These are phyloP conservation scores for Arthrocladium fulminans DNA, from an alignment of 2,329 filamentous ascomycete species.

Conservation along the genomic window DNA sequence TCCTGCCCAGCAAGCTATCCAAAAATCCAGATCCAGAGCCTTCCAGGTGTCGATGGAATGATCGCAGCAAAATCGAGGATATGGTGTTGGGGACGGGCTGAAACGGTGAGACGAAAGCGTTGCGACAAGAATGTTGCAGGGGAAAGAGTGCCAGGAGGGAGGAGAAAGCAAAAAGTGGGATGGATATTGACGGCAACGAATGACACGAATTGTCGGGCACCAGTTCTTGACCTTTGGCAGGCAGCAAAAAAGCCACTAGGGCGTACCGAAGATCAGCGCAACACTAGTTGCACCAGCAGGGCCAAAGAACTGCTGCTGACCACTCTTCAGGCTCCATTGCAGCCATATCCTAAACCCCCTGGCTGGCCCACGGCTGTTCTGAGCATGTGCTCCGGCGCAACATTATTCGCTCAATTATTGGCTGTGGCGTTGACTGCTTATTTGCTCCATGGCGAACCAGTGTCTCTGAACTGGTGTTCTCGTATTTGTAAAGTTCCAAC, in stretches of 20 bases:
- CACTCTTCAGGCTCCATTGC: slow-evolving; percentile 1
- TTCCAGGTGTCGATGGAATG: slow-evolving; percentile 1
- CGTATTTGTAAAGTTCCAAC: too few relatives aligned
- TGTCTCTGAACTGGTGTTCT: too few relatives aligned
- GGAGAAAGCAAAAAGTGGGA: slow-evolving; percentile 1
- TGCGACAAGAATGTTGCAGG: neutral
- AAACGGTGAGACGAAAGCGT: slow-evolving; percentile 5
- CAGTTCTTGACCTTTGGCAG: slow-evolving; percentile 7
- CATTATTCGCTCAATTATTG: neutral
- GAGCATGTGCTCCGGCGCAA: slow-evolving; percentile 2
- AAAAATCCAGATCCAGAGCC: neutral
- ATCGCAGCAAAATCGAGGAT: neutral
- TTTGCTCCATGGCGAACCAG: too few relatives aligned
- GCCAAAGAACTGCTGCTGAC: neutral
- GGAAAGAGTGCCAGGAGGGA: neutral
- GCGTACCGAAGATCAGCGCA: neutral
- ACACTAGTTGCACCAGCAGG: slow-evolving; percentile 1
- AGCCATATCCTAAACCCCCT: neutral
- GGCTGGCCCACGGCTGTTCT: neutral
- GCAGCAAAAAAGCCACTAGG: neutral
- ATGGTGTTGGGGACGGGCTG: slow-evolving; percentile 6
- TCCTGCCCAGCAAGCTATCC: slow-evolving; percentile 11
- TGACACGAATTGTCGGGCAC: slow-evolving; percentile 2
- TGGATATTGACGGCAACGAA: slow-evolving; percentile 11
- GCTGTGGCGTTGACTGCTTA: neutral